Evolutionary conservation across 1,284 basidiomycete genomes (phyloP), one percentile per base, ranked within the genome.

Genomic region (Pascua guehoae): DNA sequence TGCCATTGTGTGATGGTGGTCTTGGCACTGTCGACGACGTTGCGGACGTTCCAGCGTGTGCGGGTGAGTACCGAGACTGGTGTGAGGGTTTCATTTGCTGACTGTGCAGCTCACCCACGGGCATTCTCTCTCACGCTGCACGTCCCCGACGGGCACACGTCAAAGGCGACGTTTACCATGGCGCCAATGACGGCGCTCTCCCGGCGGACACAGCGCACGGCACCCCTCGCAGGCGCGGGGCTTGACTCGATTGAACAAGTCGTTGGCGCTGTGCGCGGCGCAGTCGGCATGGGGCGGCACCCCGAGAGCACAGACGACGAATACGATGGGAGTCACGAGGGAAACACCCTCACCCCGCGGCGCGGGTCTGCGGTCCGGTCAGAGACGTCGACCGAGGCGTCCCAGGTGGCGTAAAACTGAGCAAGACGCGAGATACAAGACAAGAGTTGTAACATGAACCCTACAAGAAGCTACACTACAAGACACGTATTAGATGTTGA

Each of bases 11-110:
- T 12, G 72, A 73, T 52, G 72, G 72, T 4, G 74, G 74, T 4
- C 52, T 73, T 0, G 70, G 72, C 2, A 65, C 61, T n/a, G 66
- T 76, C 2, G 63, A 61, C 8, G 72, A 72, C 47, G 67, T 73
- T 9, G 65, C 59, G 38, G 71, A 75, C 44, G 63, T 66, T 60
- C 61, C 59, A 41, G 67, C 67, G 36, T 67, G 61, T 61, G 60
- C 57, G 16, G 68, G 69, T 71, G 58, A 63, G 67, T 65, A 8
- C 14, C 10, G 36, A 5, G 14, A 42, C 8, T 24, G 40, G 12
- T 12, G 48, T 5, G 9, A 14, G 12, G 4, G 2, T 12, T 12
- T n/a, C 8, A 12, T 16, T 17, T 37, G 10, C 40, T 50, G 49
- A 43, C 50, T 8, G 32, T 12, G 12, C 18, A 18, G 36, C 17